Evolutionary conservation across 805 yeast genomes (phyloP).

Genomic region (Wickerhamiella musiphila): DNA sequence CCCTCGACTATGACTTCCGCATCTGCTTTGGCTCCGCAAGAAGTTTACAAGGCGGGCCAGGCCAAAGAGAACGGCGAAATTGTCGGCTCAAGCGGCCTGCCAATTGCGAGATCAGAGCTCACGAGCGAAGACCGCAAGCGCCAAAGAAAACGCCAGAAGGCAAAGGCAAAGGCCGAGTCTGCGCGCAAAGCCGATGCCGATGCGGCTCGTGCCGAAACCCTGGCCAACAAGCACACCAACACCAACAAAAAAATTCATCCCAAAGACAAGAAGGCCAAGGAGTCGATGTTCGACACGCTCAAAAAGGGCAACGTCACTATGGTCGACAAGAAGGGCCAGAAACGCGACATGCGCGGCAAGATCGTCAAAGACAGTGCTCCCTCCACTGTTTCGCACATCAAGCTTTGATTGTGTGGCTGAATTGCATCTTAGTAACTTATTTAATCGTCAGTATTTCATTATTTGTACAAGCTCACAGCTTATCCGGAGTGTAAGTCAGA

Average conservation of each 20-base stretch:
- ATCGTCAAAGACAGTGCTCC: slow-evolving; percentile 28
- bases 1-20: slow-evolving; percentile 67
- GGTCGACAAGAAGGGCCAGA: slow-evolving; percentile 59
- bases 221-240: slow-evolving; percentile 19
- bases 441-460: not conserved
- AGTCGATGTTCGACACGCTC: slow-evolving; percentile 45
- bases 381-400: slow-evolving; percentile 15
- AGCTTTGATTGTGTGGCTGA: slow-evolving; percentile 17
- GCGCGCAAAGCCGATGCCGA: too few relatives aligned
- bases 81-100: slow-evolving; percentile 53
- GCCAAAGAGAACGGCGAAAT: slow-evolving; percentile 34
- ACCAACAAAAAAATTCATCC: slow-evolving; percentile 23
- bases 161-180: slow-evolving; percentile 24
- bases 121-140: slow-evolving; percentile 74
- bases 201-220: slow-evolving; percentile 12
- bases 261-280: slow-evolving; percentile 23
- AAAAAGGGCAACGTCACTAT: slow-evolving; percentile 64
- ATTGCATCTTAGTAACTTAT: too few relatives aligned
- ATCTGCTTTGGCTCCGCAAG: slow-evolving; percentile 84
- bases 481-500: not conserved
- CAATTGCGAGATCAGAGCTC: slow-evolving; percentile 66
- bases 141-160: slow-evolving; percentile 68
- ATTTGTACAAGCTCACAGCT: not conserved
- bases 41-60: slow-evolving; percentile 39
- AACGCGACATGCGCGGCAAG: slow-evolving; percentile 56